Conservation (phyloP, 106 monocot species). For the Dendrobium catenatum region DNA sequence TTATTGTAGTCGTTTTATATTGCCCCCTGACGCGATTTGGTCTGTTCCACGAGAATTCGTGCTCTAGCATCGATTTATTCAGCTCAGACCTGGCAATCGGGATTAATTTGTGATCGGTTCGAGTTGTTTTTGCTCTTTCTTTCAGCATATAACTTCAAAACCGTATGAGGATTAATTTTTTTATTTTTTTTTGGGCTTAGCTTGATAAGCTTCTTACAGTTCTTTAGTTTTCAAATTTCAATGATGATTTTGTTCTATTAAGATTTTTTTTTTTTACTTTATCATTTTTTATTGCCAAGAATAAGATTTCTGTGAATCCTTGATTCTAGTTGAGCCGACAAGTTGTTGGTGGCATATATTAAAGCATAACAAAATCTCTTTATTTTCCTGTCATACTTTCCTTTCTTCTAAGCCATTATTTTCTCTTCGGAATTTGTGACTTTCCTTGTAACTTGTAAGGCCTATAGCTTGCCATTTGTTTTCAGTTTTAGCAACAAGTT, state of each 20-base stretch:
- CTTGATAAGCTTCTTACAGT: no score
- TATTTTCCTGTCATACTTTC: not conserved
- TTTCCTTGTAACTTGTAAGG: not conserved
- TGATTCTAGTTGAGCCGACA: not conserved
- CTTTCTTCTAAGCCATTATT: not conserved
- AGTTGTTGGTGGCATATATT: not conserved
- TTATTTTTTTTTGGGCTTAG: no score
- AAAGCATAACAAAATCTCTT: not conserved
- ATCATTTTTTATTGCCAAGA: no score
- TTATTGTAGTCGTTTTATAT: not conserved
- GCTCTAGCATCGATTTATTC: not conserved
- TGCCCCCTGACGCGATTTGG: not conserved
- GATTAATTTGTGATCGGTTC: not conserved
- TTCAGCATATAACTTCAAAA: not conserved
- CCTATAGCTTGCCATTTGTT: not conserved
- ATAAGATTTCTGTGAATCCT: not conserved
- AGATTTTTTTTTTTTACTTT: no score
- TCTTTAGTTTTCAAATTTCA: no score
- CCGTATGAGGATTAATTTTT: no score
- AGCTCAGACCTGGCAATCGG: constrained; percentile 1
- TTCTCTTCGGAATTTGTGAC: not conserved
- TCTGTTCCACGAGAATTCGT: not conserved
- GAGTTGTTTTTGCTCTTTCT: not conserved
- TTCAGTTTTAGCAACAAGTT: not conserved
- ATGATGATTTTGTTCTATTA: no score